These are phyloP conservation scores for Sodiomyces alkalinus DNA, from an alignment of 2,329 filamentous ascomycete genomes.

Conservation along the genomic window DNA sequence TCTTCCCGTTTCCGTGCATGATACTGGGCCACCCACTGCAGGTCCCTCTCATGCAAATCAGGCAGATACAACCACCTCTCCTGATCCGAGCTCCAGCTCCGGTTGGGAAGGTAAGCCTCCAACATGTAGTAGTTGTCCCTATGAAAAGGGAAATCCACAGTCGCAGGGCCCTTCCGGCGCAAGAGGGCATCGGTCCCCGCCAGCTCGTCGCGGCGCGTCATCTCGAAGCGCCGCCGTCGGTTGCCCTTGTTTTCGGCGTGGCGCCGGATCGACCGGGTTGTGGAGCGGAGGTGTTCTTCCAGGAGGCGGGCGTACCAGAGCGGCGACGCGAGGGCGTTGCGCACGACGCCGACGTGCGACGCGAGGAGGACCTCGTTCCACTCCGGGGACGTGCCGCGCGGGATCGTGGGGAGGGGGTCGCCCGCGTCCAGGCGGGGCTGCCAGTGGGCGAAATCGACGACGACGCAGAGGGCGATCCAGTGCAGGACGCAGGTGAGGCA, in stretches of 20 bases:
- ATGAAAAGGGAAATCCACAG: constrained; percentile 35
- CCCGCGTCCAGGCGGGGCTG: constrained; percentile 33
- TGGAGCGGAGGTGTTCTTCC: constrained; percentile 15
- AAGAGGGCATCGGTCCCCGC: constrained; percentile 35
- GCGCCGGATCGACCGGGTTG: constrained; percentile 13
- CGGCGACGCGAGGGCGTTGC: constrained; percentile 27
- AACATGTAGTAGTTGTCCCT: constrained; percentile 45
- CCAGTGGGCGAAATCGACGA: constrained; percentile 42
- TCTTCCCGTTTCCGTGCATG: too few species aligned
- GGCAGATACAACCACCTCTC: constrained; percentile 33
- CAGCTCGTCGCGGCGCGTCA: constrained; percentile 22
- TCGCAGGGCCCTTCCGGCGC: constrained; percentile 31
- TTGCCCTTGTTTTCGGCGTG: constrained; percentile 35
- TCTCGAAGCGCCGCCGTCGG: constrained; percentile 17
- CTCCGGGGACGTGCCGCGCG: constrained; percentile 25
- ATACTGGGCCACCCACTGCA: constrained; percentile 12
- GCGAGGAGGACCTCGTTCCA: constrained; percentile 34
- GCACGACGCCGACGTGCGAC: constrained; percentile 25
- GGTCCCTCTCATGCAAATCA: constrained; percentile 22
- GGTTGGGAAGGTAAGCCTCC: constrained; percentile 39
- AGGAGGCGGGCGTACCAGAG: constrained; percentile 31
- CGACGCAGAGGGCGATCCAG: constrained; percentile 39
- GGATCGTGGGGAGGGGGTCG: constrained; percentile 34
- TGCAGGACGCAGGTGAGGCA: constrained; percentile 39
- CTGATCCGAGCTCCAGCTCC: constrained; percentile 32